Base-by-base conservation (phyloP, 2,329 filamentous ascomycete species). In the Westerdykella aurantiaca region DNA sequence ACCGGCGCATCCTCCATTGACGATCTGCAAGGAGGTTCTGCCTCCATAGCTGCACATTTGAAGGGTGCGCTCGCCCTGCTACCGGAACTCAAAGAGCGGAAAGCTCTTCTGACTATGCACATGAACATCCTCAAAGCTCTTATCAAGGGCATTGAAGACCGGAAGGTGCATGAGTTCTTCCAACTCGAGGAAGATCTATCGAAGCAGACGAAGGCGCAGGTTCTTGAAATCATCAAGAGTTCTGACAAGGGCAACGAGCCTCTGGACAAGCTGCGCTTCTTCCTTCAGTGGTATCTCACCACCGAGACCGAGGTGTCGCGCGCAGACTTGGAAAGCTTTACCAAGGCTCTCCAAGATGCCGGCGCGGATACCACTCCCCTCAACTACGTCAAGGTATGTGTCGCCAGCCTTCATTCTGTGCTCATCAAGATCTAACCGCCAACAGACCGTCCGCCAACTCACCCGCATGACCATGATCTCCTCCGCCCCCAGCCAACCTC, bases 401-500 rank as follows among this genome's bases (percentile, higher is more conserved):
- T 35, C 9, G 25, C 33, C 33, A 9, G 33, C 3, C 16, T 35
- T 2, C 25, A 16, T 10, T 25, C 9, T 10, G 23, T 22, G 13
- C 18, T 13, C 17, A 18, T 18, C 34, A 25, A 21, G 45, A 23
- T 47, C 45, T 29, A 41, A 23, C 34, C 33, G 3, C 17, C 33
- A 12, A 14, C 33, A 35, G 41, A 54, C 60, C 82, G 86, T 97
- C 41, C 88, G 91, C 47, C 88, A 94, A 53, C 89, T 95, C 40
- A 97, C 91, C 5, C 88, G 93, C 51, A 96, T 97, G 88, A 97
- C 91, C 12, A 95, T 97, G 80, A 86, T 98, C 67, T 88, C 90
- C 4, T 94, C 90, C 1, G 83, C 90, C 23, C 83, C 86, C 9
- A 75, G 78, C 12, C 76, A 85, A 47, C 73, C 81, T 12, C 74